Evolutionary conservation across 2,329 filamentous ascomycete species (phyloP).

Genomic region (Tolypocladium album): DNA sequence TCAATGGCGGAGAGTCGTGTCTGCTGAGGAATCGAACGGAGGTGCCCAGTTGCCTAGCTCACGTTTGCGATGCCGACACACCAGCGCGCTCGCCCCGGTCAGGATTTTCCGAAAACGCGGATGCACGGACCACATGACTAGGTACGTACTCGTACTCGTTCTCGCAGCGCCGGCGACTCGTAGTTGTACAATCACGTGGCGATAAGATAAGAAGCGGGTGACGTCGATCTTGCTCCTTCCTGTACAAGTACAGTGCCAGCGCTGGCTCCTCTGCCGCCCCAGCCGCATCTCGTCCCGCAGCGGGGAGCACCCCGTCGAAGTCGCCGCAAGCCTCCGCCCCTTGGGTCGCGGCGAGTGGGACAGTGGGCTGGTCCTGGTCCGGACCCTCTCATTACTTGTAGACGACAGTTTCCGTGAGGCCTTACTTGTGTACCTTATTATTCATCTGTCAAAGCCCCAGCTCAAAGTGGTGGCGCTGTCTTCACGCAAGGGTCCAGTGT

Average conservation of each 20-base stretch:
- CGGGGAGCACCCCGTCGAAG: constrained; percentile 12
- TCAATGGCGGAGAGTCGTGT: constrained; percentile 5
- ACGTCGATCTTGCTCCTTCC: neutral
- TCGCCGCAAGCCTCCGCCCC: neutral
- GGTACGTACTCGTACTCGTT: no score
- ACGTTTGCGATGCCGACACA: neutral
- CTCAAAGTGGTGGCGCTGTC: neutral
- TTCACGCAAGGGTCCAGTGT: neutral
- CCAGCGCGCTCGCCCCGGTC: constrained; percentile 4
- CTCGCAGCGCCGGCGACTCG: no score
- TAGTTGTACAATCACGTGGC: neutral
- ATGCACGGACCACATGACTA: constrained; percentile 1
- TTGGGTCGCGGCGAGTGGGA: neutral
- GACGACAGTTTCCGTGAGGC: neutral
- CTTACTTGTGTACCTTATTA: no score
- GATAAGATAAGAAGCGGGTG: neutral
- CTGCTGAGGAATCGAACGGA: neutral
- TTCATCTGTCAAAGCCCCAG: neutral
- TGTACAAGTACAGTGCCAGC: no score
- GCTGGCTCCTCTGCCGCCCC: neutral
- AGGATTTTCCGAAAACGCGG: constrained; percentile 11
- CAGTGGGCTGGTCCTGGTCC: neutral
- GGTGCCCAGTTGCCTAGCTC: neutral
- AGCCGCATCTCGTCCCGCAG: constrained; percentile 1
- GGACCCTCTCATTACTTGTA: neutral